phyloP scores from a whole-genome alignment of 495 filamentous ascomycete species.

The Neurospora sp. region DNA sequence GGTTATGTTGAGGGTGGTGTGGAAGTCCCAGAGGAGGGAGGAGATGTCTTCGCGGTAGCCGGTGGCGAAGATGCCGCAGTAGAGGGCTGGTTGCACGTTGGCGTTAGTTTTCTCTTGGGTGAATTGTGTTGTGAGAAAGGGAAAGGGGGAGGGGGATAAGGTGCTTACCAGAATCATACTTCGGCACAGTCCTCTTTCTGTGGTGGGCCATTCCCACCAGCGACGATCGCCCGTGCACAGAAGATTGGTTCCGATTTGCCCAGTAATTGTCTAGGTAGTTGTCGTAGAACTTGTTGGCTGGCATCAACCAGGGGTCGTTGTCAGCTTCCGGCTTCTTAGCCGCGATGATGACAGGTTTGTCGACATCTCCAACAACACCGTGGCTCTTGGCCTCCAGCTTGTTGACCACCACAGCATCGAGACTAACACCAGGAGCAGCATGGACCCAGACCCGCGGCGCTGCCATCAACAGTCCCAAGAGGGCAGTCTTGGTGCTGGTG shows the following conservation, averaged over 20 bases:
- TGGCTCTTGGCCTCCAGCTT: background rate
- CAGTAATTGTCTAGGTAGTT: background rate
- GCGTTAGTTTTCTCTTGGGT: no score
- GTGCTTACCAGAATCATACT: background rate
- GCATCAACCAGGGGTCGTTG: background rate
- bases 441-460: background rate
- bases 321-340: no score
- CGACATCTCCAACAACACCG: background rate
- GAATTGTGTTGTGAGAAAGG: background rate
- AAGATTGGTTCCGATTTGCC: background rate
- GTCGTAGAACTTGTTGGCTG: background rate
- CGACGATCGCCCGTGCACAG: background rate
- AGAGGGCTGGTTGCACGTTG: background rate
- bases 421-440: background rate
- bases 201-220: background rate
- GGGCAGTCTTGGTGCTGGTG: background rate
- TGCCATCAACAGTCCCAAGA: background rate
- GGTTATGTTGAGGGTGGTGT: background rate
- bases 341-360: no score
- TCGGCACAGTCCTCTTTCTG: background rate
- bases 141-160: no score
- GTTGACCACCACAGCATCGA: background rate
- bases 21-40: background rate
- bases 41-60: background rate
- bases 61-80: conserved; percentile 10